Base-by-base conservation (phyloP, 2,329 filamentous ascomycete species). In the Cercospora sp. region DNA sequence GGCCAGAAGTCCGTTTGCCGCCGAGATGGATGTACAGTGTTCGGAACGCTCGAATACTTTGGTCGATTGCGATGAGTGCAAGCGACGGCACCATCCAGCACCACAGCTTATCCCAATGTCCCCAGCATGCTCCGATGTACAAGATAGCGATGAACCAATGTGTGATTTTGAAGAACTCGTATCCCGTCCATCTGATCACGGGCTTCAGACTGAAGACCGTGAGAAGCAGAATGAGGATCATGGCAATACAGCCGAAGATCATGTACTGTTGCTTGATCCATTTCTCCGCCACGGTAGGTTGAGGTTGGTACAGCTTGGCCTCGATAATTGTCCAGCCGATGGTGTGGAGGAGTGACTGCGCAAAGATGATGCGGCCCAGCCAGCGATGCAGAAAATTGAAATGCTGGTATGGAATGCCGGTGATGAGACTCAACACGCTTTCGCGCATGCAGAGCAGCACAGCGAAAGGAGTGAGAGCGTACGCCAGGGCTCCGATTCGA, bases 311-410 rank as follows among this genome's bases (percentile, higher is more conserved):
- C 0, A 93, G 81, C 26, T 81, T 81, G 0, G 83, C 83, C 78
- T 93, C 88, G 55, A 93, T 81, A 53, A 93, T 76, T 28, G 84
- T 87, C 91, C 91, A 93, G 64, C 83, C 85, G 28, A 93, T 84
- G 1, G 90, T 92, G 76, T 94, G 91, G 1, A 93, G 78, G 9
- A 84, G 79, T 2, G 87, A 85, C 76, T 93, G 91, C 0, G 87
- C 76, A 64, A 91, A 86, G 70, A 94, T 92, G 74, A 93, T 84
- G 69, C 90, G 90, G 6, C 91, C 91, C 0, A 89, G 81, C 91
- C 91, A 93, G 34, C 90, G 88, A 77, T 93, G 91, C 21, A 93
- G 81, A 10, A 93, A 93, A 78, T 91, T 89, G 83, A 93, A 92
- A 74, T 86, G 87, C 72, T 93, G 90, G 55, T 75, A 92, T 0